A percentile compares a stretch with the other conserved stretches of the same genome.
Evolutionary conservation across 2,329 filamentous ascomycete species (phyloP).

Genomic region (Bipolaris victoriae): DNA sequence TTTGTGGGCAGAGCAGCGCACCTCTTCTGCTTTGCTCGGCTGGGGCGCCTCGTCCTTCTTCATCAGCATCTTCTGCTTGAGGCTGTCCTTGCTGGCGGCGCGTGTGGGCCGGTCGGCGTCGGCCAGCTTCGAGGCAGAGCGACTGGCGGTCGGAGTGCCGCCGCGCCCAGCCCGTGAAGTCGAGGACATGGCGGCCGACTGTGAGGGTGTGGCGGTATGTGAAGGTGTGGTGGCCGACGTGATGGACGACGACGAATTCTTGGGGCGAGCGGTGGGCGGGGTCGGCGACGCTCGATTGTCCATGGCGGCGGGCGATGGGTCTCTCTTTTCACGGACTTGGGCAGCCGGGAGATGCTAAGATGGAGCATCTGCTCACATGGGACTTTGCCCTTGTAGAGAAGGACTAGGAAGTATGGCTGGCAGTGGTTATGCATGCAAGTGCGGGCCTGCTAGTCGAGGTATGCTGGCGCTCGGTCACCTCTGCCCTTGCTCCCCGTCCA

Average conservation of each 20-base stretch:
- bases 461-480: conserved; percentile 17
- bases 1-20: conserved; percentile 13
- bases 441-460: conserved; percentile 16
- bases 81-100: conserved; percentile 48
- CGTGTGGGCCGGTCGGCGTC: conserved; percentile 39
- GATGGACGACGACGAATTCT: conserved; percentile 38
- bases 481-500: conserved; percentile 17
- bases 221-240: conserved; percentile 33
- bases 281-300: conserved; percentile 40
- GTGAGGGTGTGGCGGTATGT: conserved; percentile 29
- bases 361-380: conserved; percentile 29
- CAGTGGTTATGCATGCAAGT: conserved; percentile 19
- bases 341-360: conserved; percentile 17
- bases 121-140: conserved; percentile 37
- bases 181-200: conserved; percentile 35
- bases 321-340: conserved; percentile 17
- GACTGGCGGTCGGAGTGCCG: conserved; percentile 36
- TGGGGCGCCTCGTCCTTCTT: conserved; percentile 43
- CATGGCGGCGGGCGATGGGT: conserved; percentile 34
- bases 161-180: conserved; percentile 33
- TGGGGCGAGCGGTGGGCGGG: conserved; percentile 41
- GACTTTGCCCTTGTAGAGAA: conserved; percentile 22
- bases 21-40: conserved; percentile 47
- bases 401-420: conserved; percentile 17
- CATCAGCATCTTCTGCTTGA: conserved; percentile 45